Evolutionary conservation across 2,329 filamentous ascomycete genomes (phyloP).

Genomic region (Trichoderma breve): DNA sequence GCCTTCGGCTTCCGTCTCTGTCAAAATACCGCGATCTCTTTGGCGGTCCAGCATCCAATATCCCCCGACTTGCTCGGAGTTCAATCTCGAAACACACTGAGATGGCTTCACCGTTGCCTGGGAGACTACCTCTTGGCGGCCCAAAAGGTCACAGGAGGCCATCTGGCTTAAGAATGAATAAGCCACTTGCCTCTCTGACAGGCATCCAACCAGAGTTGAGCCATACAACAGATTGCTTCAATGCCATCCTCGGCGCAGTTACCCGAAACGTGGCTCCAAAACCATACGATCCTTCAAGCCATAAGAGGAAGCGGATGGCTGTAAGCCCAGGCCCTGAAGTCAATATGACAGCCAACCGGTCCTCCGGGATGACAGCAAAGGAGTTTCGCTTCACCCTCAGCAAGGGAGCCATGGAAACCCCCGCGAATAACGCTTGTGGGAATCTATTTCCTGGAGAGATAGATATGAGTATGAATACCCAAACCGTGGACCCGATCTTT

Average conservation of each 20-base stretch:
- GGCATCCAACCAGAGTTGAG: not conserved
- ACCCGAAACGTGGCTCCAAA: conserved; percentile 31
- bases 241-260: conserved; percentile 34
- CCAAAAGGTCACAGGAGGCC: conserved; percentile 23
- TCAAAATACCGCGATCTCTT: conserved; percentile 34
- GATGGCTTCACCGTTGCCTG: conserved; percentile 43
- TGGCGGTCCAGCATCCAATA: conserved; percentile 35
- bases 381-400: not conserved
- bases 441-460: not conserved
- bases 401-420: not conserved
- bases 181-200: conserved; percentile 2
- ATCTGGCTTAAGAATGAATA: conserved; percentile 13
- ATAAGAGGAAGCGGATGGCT: conserved; percentile 36
- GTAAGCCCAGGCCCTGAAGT: conserved; percentile 28
- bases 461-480: not conserved
- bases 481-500: conserved; percentile 9
- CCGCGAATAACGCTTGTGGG: not conserved
- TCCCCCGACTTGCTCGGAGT: conserved; percentile 50
- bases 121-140: conserved; percentile 40
- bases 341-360: not conserved
- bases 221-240: conserved; percentile 30
- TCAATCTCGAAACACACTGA: conserved; percentile 42
- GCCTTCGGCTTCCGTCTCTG: conserved; percentile 38
- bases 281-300: conserved; percentile 22
- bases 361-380: not conserved